Evolutionary conservation across 2,329 filamentous ascomycete species (phyloP).

Genomic region (Periconia digitata): DNA sequence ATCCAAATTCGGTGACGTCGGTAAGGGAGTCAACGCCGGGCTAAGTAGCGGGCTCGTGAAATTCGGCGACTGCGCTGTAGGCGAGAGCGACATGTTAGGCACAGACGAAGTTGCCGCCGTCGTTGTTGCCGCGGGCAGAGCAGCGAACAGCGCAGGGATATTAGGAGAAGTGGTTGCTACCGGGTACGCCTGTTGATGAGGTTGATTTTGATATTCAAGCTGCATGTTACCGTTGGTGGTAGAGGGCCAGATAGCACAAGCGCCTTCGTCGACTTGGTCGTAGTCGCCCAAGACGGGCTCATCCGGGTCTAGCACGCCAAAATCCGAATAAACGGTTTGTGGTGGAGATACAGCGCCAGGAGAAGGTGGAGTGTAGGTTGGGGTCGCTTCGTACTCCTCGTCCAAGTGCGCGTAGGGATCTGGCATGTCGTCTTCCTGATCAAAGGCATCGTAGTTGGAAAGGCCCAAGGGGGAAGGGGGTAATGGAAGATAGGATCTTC

Average conservation of each 20-base stretch:
- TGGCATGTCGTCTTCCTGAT: slow-evolving; percentile 37
- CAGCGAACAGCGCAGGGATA: slow-evolving; percentile 18
- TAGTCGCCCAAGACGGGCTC: slow-evolving; percentile 28
- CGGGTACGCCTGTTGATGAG: too few species aligned
- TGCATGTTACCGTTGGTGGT: too few species aligned
- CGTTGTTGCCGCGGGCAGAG: slow-evolving; percentile 1
- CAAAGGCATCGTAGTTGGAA: slow-evolving; percentile 49
- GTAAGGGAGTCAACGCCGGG: neutral
- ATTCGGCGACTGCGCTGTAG: slow-evolving; percentile 10
- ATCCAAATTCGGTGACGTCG: slow-evolving; percentile 8
- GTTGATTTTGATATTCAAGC: too few species aligned
- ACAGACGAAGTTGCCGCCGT: slow-evolving; percentile 6
- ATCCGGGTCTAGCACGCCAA: slow-evolving; percentile 21
- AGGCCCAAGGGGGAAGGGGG: slow-evolving; percentile 44
- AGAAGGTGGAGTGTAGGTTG: slow-evolving; percentile 13
- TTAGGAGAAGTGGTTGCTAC: slow-evolving; percentile 18
- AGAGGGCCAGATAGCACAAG: slow-evolving; percentile 24
- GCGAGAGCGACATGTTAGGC: slow-evolving; percentile 4
- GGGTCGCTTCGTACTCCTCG: slow-evolving; percentile 26
- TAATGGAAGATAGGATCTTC: slow-evolving; percentile 33
- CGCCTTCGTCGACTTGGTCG: slow-evolving; percentile 26
- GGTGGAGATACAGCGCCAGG: slow-evolving; percentile 9
- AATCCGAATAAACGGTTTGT: slow-evolving; percentile 20
- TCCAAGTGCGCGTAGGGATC: slow-evolving; percentile 35
- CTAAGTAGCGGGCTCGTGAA: slow-evolving; percentile 1